Percentiles rank a stretch among this genome's conserved stretches.
Evolutionary conservation across 345 rosid species (phyloP).

Genomic region (Rhizophora mangle): DNA sequence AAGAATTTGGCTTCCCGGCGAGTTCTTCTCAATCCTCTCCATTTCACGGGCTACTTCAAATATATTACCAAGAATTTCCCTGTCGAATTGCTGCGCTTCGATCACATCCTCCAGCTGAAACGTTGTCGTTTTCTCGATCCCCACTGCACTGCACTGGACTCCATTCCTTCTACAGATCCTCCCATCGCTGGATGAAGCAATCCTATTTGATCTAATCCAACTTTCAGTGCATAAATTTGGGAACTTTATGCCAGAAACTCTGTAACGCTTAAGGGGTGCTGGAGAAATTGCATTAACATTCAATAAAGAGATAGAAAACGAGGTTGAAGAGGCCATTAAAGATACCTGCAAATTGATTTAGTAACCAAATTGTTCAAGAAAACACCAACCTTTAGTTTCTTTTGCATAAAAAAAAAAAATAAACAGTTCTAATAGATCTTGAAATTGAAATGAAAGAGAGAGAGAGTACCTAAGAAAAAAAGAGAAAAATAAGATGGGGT

Average conservation of each 20-base stretch:
- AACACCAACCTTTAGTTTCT: too few relatives aligned
- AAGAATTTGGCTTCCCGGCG: slow-evolving; percentile 70
- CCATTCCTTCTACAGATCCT: slow-evolving; percentile 19
- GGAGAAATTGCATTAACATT: background rate
- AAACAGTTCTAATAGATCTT: too few relatives aligned
- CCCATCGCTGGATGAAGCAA: slow-evolving; percentile 18
- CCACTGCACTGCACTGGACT: slow-evolving; percentile 38
- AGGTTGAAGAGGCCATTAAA: slow-evolving; percentile 11
- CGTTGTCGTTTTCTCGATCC: slow-evolving; percentile 26
- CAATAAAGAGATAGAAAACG: slow-evolving; percentile 10
- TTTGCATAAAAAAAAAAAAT: too few relatives aligned
- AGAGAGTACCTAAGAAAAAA: background rate
- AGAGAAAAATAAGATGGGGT: too few relatives aligned
- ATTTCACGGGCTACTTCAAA: slow-evolving; percentile 81
- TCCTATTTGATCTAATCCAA: slow-evolving; percentile 17
- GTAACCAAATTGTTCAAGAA: too few relatives aligned
- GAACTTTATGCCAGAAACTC: slow-evolving; percentile 21
- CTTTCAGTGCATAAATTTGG: slow-evolving; percentile 15
- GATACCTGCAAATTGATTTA: background rate
- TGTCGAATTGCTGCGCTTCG: slow-evolving; percentile 91
- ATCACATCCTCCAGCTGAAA: slow-evolving; percentile 82
- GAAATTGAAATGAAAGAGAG: too few relatives aligned
- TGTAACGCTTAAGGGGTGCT: slow-evolving; percentile 12
- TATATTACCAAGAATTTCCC: slow-evolving; percentile 65
- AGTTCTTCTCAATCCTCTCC: slow-evolving; percentile 77